Conservation (phyloP, 2,329 filamentous ascomycete species). For the Calonectria crousiana region DNA sequence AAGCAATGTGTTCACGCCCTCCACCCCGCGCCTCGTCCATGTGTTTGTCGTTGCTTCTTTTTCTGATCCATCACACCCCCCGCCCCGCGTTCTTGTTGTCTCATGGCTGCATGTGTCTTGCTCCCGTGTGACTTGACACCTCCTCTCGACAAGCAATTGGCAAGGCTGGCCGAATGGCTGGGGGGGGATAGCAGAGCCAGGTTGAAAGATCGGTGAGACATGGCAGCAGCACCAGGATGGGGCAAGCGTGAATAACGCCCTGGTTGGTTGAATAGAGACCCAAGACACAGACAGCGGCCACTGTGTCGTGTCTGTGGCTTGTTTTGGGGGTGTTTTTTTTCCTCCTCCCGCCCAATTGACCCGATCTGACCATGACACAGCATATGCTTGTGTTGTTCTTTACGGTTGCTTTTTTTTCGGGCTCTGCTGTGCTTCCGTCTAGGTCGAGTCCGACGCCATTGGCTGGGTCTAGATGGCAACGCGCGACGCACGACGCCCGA, state of each 20-base stretch:
- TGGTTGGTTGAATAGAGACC: background rate
- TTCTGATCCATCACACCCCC: background rate
- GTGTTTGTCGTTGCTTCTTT: background rate
- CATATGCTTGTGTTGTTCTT: background rate
- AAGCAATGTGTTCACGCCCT: background rate
- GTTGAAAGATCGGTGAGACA: slow-evolving; percentile 11
- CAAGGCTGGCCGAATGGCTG: background rate
- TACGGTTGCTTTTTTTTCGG: background rate
- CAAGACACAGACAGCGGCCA: background rate
- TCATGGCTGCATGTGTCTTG: background rate
- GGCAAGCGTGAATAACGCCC: background rate
- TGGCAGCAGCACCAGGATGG: background rate
- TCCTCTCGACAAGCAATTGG: background rate
- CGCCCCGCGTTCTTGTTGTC: background rate
- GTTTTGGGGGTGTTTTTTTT: too few species aligned
- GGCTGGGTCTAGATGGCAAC: background rate
- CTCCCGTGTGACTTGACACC: background rate
- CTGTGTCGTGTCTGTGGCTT: background rate
- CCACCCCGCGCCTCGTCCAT: background rate
- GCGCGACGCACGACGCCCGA: background rate
- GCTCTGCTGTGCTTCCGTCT: background rate
- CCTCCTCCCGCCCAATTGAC: background rate
- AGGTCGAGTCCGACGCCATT: background rate
- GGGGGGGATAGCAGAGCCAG: background rate
- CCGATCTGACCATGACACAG: background rate